Base-by-base conservation (phyloP, 2,329 filamentous ascomycete species). In the Sphaerulina musiva region DNA sequence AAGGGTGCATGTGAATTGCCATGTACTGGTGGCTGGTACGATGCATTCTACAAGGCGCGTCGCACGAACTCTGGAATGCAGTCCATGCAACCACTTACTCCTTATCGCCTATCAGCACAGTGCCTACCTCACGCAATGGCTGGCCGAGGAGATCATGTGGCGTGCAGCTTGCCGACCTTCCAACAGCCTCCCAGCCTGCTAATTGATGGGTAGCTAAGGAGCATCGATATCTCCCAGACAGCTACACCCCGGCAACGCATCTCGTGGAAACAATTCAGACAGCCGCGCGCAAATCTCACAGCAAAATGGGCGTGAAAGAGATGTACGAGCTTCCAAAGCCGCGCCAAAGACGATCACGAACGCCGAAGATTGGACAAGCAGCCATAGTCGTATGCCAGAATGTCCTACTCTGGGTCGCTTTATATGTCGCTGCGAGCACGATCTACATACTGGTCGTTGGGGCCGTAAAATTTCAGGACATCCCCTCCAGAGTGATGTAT, bases 361-460 rank as follows among this genome's bases (percentile, higher is more conserved):
- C 40, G 23, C 48, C 47, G 5, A 49, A 14, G 23, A 6, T 56
- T 17, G 59, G 60, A 12, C 55, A 59, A 17, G 47, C 49, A 14
- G 54, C 50, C 8, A 60, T 66, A 41, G 57, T 67, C 1, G 23
- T 54, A 12, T 56, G 52, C 31, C 63, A 67, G 36, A 64, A 67
- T 39, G 9, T 62, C 2, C 50, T 67, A 29, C 50, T 65, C 2
- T 66, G 58, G 58, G 58, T 46, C 31, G 59, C 64, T 9, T 12
- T 59, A 7, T 66, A 66, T 42, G 59, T 66, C 11, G 38, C 61
- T 10, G 59, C 62, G 9, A 64, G 64, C 38, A 57, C 59, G 43
- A 49, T 60, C 1, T 66, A 64, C 34, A 51, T 64, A 6, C 42
- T 66, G 14, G 53, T 52, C n/a, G 26, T 56, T 3, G 55, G 48